Conservation (phyloP, 1,284 basidiomycete genomes). For the Crucibulum cyathiforme region DNA sequence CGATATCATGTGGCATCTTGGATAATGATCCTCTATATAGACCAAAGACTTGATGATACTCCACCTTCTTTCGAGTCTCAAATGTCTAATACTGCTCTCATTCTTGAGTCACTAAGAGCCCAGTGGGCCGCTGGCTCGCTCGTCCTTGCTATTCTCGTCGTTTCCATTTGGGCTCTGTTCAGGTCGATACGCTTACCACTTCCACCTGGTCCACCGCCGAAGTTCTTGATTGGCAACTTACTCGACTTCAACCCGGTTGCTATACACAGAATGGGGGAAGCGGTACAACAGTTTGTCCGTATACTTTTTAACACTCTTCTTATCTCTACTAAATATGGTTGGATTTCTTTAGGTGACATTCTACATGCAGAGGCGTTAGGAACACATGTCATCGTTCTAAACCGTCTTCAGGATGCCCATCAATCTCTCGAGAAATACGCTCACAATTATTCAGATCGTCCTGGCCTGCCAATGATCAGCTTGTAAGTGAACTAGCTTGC, state of each 20-base stretch:
- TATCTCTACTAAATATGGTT: background rate
- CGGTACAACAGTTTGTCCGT: background rate
- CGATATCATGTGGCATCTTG: no score
- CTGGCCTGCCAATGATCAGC: background rate
- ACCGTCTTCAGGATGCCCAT: background rate
- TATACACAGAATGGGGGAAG: background rate
- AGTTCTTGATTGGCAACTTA: background rate
- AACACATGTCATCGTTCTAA: background rate
- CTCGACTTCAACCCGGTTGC: background rate
- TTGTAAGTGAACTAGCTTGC: background rate
- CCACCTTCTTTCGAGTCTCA: no score
- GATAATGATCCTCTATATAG: no score
- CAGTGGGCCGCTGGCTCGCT: no score
- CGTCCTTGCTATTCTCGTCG: no score
- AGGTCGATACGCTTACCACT: background rate
- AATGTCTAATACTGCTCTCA: no score
- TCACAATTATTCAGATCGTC: background rate
- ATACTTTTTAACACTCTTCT: background rate
- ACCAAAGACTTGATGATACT: no score
- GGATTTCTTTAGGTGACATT: background rate
- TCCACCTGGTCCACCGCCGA: background rate
- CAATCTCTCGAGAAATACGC: background rate
- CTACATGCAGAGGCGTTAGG: background rate
- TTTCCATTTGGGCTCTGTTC: no score
- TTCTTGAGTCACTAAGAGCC: no score